Conservation (phyloP, 768 basidiomycete genomes). For the Hericium rajendrae region DNA sequence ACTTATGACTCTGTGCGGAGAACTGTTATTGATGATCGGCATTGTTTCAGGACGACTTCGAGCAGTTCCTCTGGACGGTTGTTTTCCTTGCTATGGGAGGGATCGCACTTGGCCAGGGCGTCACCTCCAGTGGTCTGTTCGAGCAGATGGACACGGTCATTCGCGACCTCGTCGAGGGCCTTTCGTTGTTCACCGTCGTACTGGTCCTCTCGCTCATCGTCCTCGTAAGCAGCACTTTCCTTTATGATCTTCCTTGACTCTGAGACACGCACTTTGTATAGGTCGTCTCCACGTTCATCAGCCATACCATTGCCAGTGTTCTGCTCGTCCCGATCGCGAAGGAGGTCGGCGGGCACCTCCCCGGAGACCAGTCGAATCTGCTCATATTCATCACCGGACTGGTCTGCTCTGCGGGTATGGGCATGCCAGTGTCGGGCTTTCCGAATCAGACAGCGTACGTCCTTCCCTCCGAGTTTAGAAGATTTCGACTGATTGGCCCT, state of each 20-base stretch:
- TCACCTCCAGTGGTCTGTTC: constrained; percentile 80
- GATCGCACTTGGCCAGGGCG: constrained; percentile 91
- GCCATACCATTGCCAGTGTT: constrained; percentile 94
- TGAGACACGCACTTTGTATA: constrained; percentile 18
- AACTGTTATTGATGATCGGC: neutral
- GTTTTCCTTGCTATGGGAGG: constrained; percentile 98
- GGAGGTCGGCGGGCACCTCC: constrained; percentile 74
- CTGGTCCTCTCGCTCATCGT: constrained; percentile 36
- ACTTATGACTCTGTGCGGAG: neutral
- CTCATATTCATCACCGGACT: constrained; percentile 90
- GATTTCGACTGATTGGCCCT: neutral
- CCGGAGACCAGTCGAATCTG: constrained; percentile 60
- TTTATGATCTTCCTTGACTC: neutral
- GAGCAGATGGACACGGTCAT: constrained; percentile 64
- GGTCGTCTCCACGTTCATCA: constrained; percentile 91
- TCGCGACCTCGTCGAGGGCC: constrained; percentile 47
- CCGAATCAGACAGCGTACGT: constrained; percentile 95
- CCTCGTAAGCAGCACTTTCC: constrained; percentile 16
- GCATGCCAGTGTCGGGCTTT: constrained; percentile 98
- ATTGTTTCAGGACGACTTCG: constrained; percentile 73
- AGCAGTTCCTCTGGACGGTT: constrained; percentile 89
- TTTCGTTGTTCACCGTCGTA: constrained; percentile 61
- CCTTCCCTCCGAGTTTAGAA: neutral
- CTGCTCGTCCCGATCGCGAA: constrained; percentile 95
- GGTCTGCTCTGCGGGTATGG: constrained; percentile 95